A percentile compares a stretch with the other conserved stretches of the same genome.
phyloP scores from a whole-genome alignment of 1,284 basidiomycete species.

The Ceratobasidium sp. region DNA sequence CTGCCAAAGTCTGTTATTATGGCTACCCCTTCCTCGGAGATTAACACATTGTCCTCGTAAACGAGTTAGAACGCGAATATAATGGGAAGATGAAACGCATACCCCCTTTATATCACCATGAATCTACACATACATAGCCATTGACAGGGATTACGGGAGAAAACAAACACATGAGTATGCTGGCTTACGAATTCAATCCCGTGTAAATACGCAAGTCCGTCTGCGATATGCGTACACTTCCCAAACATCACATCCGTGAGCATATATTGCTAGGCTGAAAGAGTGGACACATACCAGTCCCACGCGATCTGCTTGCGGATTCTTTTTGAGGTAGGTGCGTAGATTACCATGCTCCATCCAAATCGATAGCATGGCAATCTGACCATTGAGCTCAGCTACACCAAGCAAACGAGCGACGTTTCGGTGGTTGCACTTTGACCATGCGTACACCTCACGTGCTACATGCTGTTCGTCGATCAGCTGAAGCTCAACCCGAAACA shows the following conservation, averaged over 20 bases:
- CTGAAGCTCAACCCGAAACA: neutral
- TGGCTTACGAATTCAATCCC: neutral
- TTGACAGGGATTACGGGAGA: too few species aligned
- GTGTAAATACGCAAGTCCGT: constrained; percentile 12
- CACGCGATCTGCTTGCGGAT: neutral
- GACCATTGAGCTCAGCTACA: neutral
- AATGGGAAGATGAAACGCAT: neutral
- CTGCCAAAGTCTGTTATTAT: constrained; percentile 1
- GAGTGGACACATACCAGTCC: neutral
- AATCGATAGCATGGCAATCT: constrained; percentile 5
- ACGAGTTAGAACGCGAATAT: neutral
- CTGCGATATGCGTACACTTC: neutral
- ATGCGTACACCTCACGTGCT: neutral
- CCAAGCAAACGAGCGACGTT: neutral
- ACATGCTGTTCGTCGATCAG: neutral
- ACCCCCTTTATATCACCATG: constrained; percentile 17
- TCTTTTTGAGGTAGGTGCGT: neutral
- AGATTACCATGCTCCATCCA: constrained; percentile 2
- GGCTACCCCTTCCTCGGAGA: neutral
- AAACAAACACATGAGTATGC: neutral
- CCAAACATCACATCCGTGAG: neutral
- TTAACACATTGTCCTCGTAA: neutral
- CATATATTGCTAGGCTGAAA: neutral
- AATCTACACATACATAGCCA: neutral
- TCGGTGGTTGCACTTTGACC: neutral